Conservation (phyloP, 1,139 yeast species). For the Saccharomyces pastorianus region DNA sequence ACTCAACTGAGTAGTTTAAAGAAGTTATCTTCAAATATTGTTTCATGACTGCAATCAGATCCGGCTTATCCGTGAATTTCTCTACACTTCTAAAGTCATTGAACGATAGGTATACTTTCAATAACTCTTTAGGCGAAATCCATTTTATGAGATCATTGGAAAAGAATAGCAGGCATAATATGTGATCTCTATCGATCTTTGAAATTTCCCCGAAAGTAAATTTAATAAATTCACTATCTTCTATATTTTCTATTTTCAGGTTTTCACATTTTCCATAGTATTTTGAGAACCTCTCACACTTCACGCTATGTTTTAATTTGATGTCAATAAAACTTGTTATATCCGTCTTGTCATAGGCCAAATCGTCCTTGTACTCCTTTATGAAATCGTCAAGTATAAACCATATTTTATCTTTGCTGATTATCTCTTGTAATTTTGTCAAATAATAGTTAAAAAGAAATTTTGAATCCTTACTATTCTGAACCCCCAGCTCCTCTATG, state of each 20-base stretch:
- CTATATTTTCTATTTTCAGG: conserved; percentile 6
- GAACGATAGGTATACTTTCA: conserved; percentile 11
- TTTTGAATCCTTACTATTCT: conserved; percentile 16
- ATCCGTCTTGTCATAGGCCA: conserved; percentile 20
- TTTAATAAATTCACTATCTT: conserved; percentile 3
- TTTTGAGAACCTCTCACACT: conserved; percentile 8
- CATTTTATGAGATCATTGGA: conserved; percentile 4
- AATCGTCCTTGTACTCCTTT: conserved; percentile 18
- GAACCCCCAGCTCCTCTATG: conserved; percentile 22
- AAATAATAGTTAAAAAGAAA: conserved; percentile 24
- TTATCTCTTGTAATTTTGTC: conserved; percentile 16
- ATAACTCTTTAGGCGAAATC: conserved; percentile 9
- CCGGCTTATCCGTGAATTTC: conserved; percentile 8
- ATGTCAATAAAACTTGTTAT: conserved; percentile 15
- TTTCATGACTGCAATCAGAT: conserved; percentile 15
- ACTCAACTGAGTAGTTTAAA: conserved; percentile 6
- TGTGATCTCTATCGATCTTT: conserved; percentile 16
- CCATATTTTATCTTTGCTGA: conserved; percentile 15
- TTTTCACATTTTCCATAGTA: conserved; percentile 10
- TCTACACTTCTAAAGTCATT: conserved; percentile 27
- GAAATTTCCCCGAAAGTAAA: conserved; percentile 8
- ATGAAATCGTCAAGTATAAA: conserved; percentile 10
- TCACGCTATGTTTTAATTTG: conserved; percentile 13
- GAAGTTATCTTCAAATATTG: conserved; percentile 13
- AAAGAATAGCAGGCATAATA: conserved; percentile 16